Base-by-base conservation (phyloP, 1,284 basidiomycete genomes). In the Marasmius oreades region DNA sequence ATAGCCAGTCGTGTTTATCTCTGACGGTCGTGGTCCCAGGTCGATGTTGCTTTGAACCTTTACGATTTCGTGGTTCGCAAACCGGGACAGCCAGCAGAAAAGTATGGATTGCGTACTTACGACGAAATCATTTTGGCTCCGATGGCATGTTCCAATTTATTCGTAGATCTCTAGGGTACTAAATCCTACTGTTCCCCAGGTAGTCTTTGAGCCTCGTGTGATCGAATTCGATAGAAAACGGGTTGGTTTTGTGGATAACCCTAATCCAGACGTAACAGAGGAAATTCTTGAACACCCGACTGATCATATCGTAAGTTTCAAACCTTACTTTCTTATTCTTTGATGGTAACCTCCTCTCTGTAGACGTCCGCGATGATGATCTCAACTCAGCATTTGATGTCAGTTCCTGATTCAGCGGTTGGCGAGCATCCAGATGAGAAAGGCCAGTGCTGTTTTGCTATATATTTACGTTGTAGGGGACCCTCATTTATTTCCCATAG, bases 51-150 rank as follows among this genome's bases (percentile, higher is more conserved):
- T 7, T 77, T 93, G 53, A 95, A 93, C 61, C 69, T 92, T 22
- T 95, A 93, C 73, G 94, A 97, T 68, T 95, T 98, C 64, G 82
- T 88, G 33, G 89, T 95, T 11, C 80, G 95, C 23, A 76, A 84
- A 55, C 91, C 95, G 1, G 83, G 84, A 26, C 79, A 85, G 58
- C 75, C 86, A 16, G 90, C 94, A 2, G 82, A 89, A 66, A 98
- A 98, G 71, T 99, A 95, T 70, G 86, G 86, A 23, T 76, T 98
- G 55, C 85, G 94, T 28, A 89, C 92, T 4, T 99, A 98, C 68
- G 97, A 99, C 68, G 97, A 99, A 74, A 88, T 93, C 55, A 95
- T 98, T 57, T 77, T 99, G 36, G 94, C 95, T 0, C 93, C 96
- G 1, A 93, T 98, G 86, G 93, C 93, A 66, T 60, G 78, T 70